Evolutionary conservation across 768 basidiomycete genomes (phyloP), one percentile per base, ranked within the genome.

Genomic region (Piloderma croceum): DNA sequence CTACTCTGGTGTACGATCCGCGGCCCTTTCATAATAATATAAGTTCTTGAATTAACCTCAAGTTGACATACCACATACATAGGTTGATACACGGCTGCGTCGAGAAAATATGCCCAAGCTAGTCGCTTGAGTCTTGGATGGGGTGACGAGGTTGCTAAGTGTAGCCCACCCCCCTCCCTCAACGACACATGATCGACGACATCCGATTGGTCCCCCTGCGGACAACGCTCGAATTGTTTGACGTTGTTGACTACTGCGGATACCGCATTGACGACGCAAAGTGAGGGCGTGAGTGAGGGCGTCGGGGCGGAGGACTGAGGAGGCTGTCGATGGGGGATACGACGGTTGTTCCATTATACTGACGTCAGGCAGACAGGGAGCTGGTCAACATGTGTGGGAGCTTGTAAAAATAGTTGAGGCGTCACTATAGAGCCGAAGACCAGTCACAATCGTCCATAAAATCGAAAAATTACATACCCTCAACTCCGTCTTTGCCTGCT

Each of bases 401-500:
- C 65, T 62, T 82, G 86, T 5, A 88, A 68, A 63, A 88, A 93
- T 34, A 98, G 70, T 52, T 92, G 90, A 3, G 94, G 97, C 4
- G 94, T 97, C 3, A 86, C 94, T 98, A 53, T 17, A 34, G 15
- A 38, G n/a, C n/a, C n/a, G n/a, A n/a, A n/a, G n/a, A n/a, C n/a
- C n/a, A n/a, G n/a, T 44, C 29, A 33, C 36, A 38, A 38, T 50
- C 2, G 34, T 29, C 34, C 27, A 19, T 45, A 3, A 43, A 39
- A 31, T 23, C 6, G 29, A 44, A 27, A 5, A 45, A 46, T 20
- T 23, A 15, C 25, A 29, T 23, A 32, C 90, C 42, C 96, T 75
- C 41, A 99, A 65, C 62, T 99, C 96, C 0, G 91, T 93, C 73
- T 96, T 93, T 2, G 90, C 90, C 47, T 83, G 77, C 60, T 97